These are phyloP conservation scores for Mucor piriformis DNA, from an alignment of 371 early-diverging fungal species.

Conservation along the genomic window DNA sequence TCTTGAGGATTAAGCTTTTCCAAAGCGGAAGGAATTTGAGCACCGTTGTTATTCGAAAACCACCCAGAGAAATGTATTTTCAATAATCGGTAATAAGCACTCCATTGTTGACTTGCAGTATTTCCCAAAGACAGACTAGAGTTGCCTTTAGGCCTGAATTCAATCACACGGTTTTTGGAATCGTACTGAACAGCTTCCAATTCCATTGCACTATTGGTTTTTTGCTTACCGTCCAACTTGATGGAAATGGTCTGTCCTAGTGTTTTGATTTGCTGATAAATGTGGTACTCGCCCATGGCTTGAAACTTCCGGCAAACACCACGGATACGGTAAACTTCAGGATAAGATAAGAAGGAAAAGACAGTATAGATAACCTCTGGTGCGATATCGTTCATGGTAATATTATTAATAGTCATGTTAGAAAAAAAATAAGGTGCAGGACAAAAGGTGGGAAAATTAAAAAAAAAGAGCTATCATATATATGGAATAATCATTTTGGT, in stretches of 20 bases:
- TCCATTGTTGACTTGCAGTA: slow-evolving; percentile 14
- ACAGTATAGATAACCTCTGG: slow-evolving; percentile 41
- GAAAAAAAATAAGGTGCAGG: slow-evolving; percentile 9
- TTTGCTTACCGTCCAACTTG: slow-evolving; percentile 29
- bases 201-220: neutral
- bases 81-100: slow-evolving; percentile 29
- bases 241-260: slow-evolving; percentile 23
- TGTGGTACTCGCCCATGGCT: slow-evolving; percentile 33
- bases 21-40: neutral
- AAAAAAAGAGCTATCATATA: neutral
- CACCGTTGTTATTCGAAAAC: slow-evolving; percentile 1
- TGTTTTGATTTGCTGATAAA: slow-evolving; percentile 33
- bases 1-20: slow-evolving; percentile 28
- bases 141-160: slow-evolving; percentile 30
- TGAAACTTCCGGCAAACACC: slow-evolving; percentile 32
- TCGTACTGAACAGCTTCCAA: slow-evolving; percentile 35
- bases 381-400: slow-evolving; percentile 20
- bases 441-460: slow-evolving; percentile 20
- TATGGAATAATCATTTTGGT: neutral
- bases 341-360: slow-evolving; percentile 35
- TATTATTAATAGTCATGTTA: slow-evolving; percentile 1
- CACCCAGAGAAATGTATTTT: slow-evolving; percentile 44
- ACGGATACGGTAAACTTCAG: slow-evolving; percentile 40
- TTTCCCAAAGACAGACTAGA: slow-evolving; percentile 11
- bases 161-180: slow-evolving; percentile 36